Evolutionary conservation across 164 flowering plant species (phyloP).

Genomic region (Kingdonia uniflora): DNA sequence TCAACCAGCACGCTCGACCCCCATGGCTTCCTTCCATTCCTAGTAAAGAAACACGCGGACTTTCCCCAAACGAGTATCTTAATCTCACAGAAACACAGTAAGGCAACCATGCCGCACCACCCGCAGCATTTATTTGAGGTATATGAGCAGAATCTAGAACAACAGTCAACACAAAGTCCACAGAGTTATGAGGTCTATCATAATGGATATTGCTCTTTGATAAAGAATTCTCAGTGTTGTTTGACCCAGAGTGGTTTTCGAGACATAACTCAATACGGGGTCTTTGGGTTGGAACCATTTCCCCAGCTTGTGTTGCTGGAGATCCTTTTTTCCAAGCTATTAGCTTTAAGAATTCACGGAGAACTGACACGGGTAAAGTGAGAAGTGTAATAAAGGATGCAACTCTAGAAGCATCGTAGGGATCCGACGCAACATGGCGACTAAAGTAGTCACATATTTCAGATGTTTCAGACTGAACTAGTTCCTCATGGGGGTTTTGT

Average conservation of each 20-base stretch:
- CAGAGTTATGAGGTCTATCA: conserved; percentile 58
- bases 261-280: conserved; percentile 79
- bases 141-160: conserved; percentile 82
- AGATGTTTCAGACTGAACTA: conserved; percentile 57
- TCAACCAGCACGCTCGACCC: conserved; percentile 81
- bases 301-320: conserved; percentile 64
- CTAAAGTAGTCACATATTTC: conserved; percentile 93
- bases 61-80: conserved; percentile 80
- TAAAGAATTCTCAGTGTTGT: conserved; percentile 1
- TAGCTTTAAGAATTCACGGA: conserved; percentile 81
- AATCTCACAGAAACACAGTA: conserved; percentile 55
- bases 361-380: conserved; percentile 74
- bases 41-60: conserved; percentile 52
- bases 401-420: conserved; percentile 92
- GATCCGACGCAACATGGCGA: conserved; percentile 92
- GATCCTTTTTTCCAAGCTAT: conserved; percentile 90
- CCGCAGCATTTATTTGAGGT: conserved; percentile 78
- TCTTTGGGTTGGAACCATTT: conserved; percentile 52
- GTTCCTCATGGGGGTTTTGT: conserved; percentile 61
- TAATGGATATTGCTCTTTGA: conserved; percentile 81
- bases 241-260: conserved; percentile 57
- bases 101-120: conserved; percentile 87
- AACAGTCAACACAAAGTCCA: conserved; percentile 78
- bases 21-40: conserved; percentile 99
- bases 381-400: conserved; percentile 92